phyloP scores from a whole-genome alignment of 129 eudicot genomes.

The Lactuca saligna region DNA sequence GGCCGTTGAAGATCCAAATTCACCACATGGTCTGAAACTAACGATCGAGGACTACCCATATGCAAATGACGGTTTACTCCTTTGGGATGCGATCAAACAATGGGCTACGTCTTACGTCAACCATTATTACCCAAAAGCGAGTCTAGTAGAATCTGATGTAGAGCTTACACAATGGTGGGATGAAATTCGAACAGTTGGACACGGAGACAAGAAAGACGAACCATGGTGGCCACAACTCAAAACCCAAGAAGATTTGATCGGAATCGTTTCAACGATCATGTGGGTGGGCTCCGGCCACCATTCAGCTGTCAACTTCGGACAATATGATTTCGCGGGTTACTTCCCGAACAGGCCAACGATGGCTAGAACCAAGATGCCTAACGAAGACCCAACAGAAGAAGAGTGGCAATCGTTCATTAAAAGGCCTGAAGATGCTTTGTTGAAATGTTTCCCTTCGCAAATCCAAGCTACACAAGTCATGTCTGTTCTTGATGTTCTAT shows the following conservation, averaged over 20 bases:
- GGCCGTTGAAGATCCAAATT: conserved; percentile 67
- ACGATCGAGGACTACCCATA: conserved; percentile 77
- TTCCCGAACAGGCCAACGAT: conserved; percentile 69
- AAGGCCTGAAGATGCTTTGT: conserved; percentile 47
- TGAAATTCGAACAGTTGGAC: conserved; percentile 45
- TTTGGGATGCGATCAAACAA: conserved; percentile 37
- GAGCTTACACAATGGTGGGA: conserved; percentile 68
- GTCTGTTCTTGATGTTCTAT: conserved; percentile 58
- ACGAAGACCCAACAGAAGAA: conserved; percentile 57
- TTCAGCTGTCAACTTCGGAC: conserved; percentile 81
- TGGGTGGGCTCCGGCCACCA: conserved; percentile 84
- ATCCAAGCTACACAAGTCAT: conserved; percentile 56
- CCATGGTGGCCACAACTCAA: conserved; percentile 80
- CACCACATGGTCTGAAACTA: conserved; percentile 66
- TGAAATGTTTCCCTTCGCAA: conserved; percentile 53
- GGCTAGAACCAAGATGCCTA: conserved; percentile 53
- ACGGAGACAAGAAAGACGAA: conserved; percentile 32
- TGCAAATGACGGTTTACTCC: conserved; percentile 65
- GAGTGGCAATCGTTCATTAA: conserved; percentile 40
- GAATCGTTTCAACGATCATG: conserved; percentile 54
- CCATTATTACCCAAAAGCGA: conserved; percentile 31
- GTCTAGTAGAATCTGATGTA: conserved; percentile 12
- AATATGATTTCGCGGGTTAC: conserved; percentile 64
- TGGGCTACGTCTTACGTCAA: conserved; percentile 64
- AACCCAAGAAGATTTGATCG: conserved; percentile 51